Evolutionary conservation across 1,284 basidiomycete genomes (phyloP), one percentile per base, ranked within the genome.

Genomic region (Fistulina hepatica): DNA sequence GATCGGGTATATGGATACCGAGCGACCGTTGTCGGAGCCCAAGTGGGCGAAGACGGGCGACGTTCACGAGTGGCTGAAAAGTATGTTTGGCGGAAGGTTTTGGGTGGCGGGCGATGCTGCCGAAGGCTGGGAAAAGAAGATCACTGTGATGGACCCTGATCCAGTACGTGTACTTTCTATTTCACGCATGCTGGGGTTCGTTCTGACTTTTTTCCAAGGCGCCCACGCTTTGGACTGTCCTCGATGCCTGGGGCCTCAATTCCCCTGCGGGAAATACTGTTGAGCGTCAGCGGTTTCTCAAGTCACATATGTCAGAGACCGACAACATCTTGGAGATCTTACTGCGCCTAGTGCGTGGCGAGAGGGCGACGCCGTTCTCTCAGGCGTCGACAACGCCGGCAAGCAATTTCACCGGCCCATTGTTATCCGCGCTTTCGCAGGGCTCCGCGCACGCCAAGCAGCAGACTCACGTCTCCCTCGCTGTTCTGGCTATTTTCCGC

Each of bases 31-130:
- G 21, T 91, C 88, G 7, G 92, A 97, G 57, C 88, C 93, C 2
- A 84, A 88, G 55, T 98, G 94, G 94, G 85, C 92, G 32, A 89
- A 89, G 56, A 85, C 83, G 3, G 92, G 93, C 31, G 88, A 93
- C 54, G 74, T 94, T 13, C 84, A 92, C 48, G 89, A 92, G 34
- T 95, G 91, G 88, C 64, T 97, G 43, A 78, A 78, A 52, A 85
- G 79, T 53, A 86, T 88, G 70, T 89, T 83, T 58, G 86, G 78
- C 2, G 71, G 80, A 20, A 79, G 81, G 71, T 81, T 83, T 51
- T 83, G 80, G 78, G 77, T 78, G 37, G 69, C 75, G 17, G 77
- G 76, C 21, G 72, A 79, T 43, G 71, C 74, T 21, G 69, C 73
- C 31, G 75, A 79, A 50, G 84, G 86, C 5, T 98, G 94, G 94